Evolutionary conservation across 23 red algal species (phyloP), one percentile per base, ranked within the genome.

Genomic region (Porphyridium purpureum): DNA sequence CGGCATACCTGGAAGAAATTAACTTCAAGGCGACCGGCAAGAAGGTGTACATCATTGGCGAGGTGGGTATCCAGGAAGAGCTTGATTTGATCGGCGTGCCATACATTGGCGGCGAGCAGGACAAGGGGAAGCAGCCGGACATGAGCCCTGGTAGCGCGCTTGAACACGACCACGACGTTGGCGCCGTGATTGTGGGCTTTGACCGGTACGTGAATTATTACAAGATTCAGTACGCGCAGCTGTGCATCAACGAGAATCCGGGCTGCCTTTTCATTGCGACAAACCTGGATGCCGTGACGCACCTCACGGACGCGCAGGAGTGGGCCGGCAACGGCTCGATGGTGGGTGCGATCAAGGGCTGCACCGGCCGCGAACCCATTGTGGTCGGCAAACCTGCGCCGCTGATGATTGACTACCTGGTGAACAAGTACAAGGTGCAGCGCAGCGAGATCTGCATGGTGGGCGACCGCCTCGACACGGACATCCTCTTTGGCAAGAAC

Each of bases 261-360:
- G 72, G 70, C 2, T 83, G 77, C 64, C 55, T 74, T 44, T 98
- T 98, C 49, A 84, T 98, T 23, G 90, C 90, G 27, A 98, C 90
- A 2, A 98, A 98, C 52, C 42, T 80, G 23, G 90, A 98, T 34
- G 75, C 77, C 4, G 90, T 98, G 3, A 98, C 90, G 8, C 90
- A 98, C 38, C 38, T 98, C 29, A 98, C 90, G 7, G 90, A 98
- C 69, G 90, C 79, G 19, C 90, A 98, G 50, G 90, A 98, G 47
- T 98, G 90, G 90, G 90, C 90, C 31, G 90, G 90, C 15, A 98
- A 98, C 52, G 90, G 90, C 6, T 52, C 72, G 27, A 98, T 98
- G 90, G 90, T 98, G n/a, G 90, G 90, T 21, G 90, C 90, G 1
- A 98, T 98, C 50, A 76, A 72, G 24, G 90, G 90, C 47, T 98